Conservation (phyloP, 208 protist species). For the Angomonas ambiguus region DNA sequence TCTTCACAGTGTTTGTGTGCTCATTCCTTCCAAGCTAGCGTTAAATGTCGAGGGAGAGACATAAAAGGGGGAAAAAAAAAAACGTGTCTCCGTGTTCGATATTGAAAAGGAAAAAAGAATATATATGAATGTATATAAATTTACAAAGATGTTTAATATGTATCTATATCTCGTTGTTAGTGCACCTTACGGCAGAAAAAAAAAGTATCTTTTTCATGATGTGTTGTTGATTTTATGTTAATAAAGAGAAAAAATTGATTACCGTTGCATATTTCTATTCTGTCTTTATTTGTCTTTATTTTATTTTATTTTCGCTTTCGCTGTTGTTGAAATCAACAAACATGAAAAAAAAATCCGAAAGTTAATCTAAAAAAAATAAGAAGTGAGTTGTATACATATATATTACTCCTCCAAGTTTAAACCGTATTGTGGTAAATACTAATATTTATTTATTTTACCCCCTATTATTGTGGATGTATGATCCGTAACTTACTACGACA, state of each 20-base stretch:
- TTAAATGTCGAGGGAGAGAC: background rate
- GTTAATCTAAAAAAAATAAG: too few relatives aligned
- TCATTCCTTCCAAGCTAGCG: slow-evolving; percentile 4
- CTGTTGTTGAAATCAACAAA: too few relatives aligned
- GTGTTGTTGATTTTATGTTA: background rate
- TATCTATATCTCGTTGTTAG: too few relatives aligned
- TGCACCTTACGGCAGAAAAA: background rate
- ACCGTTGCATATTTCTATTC: background rate
- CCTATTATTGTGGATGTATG: background rate
- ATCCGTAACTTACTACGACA: background rate
- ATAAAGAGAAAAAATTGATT: too few relatives aligned
- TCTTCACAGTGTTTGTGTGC: background rate
- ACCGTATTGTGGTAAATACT: too few relatives aligned
- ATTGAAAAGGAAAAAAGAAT: too few relatives aligned
- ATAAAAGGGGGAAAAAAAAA: background rate
- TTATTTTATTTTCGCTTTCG: slow-evolving; percentile 8
- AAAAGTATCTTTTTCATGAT: background rate
- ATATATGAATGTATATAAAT: too few relatives aligned
- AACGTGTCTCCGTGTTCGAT: too few relatives aligned
- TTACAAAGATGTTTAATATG: background rate
- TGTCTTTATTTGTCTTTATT: background rate
- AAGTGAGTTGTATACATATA: too few relatives aligned
- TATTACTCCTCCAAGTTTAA: too few relatives aligned
- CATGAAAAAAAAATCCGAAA: too few relatives aligned
- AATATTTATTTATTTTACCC: slow-evolving; percentile 6